These are phyloP conservation scores for Echites panduratus DNA, from an alignment of 257 asterid species.

Conservation along the genomic window DNA sequence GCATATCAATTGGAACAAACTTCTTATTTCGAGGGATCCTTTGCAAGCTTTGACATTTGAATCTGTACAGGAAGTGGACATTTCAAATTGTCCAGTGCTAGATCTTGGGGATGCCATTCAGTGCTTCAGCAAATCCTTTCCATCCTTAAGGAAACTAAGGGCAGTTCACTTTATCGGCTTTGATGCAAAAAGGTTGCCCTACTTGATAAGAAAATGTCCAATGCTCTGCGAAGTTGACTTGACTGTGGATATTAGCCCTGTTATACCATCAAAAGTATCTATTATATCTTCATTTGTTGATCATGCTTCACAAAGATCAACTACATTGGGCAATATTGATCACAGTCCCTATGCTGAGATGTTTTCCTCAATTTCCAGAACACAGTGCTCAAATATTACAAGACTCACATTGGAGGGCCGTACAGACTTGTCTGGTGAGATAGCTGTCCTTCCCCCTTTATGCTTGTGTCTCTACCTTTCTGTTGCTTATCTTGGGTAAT, in stretches of 20 bases:
- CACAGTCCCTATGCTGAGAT: conserved; percentile 22
- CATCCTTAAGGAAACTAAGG: conserved; percentile 55
- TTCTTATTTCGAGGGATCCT: conserved; percentile 24
- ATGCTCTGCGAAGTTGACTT: conserved; percentile 54
- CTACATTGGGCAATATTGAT: conserved; percentile 15
- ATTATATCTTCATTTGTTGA: conserved; percentile 37
- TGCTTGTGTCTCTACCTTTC: not conserved
- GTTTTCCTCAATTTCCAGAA: conserved; percentile 21
- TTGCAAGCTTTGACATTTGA: conserved; percentile 45
- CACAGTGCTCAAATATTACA: conserved; percentile 38
- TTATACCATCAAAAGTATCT: conserved; percentile 48
- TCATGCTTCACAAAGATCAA: conserved; percentile 26
- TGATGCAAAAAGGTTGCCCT: conserved; percentile 34
- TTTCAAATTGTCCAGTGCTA: conserved; percentile 69
- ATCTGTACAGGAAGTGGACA: conserved; percentile 70
- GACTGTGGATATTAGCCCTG: conserved; percentile 62
- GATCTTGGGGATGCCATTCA: conserved; percentile 53
- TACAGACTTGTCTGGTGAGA: conserved; percentile 62
- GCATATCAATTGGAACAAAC: conserved; percentile 19
- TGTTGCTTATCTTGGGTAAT: not conserved
- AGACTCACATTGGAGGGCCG: conserved; percentile 76
- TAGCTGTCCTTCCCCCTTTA: conserved; percentile 2
- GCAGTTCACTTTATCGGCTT: conserved; percentile 58
- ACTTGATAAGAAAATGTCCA: conserved; percentile 51
- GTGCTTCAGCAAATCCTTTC: conserved; percentile 60